phyloP scores from a whole-genome alignment of 1,284 basidiomycete genomes.

The Polyporus tsugae region DNA sequence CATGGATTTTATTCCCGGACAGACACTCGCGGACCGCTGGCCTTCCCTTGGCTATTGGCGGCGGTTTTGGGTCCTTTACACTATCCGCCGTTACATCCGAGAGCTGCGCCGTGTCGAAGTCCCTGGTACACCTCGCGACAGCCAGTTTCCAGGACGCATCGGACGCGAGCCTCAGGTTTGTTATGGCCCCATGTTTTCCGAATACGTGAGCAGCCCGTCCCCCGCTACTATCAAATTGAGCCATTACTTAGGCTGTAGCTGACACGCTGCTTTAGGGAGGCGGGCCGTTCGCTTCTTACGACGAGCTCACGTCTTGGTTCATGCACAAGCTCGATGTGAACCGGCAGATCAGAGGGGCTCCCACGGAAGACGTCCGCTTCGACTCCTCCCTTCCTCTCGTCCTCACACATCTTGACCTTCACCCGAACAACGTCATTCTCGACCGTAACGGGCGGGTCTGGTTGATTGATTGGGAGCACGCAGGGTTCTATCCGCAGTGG shows the following conservation, averaged over 20 bases:
- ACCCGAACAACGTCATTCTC: constrained; percentile 39
- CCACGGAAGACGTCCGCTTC: constrained; percentile 20
- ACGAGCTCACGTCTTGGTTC: constrained; percentile 21
- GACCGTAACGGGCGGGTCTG: constrained; percentile 39
- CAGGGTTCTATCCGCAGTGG: constrained; percentile 43
- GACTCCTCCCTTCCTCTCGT: constrained; percentile 41
- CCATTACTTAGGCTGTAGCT: background rate
- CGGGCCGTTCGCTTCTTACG: constrained; percentile 24
- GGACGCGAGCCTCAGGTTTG: constrained; percentile 16
- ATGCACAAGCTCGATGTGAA: constrained; percentile 13
- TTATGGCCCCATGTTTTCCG: constrained; percentile 4
- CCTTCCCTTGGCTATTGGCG: constrained; percentile 31
- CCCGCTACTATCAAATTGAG: background rate
- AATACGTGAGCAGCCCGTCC: background rate
- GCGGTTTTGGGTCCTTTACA: constrained; percentile 38
- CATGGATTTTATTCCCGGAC: constrained; percentile 40
- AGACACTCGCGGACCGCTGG: constrained; percentile 38
- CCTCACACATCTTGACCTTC: constrained; percentile 40
- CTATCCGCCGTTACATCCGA: constrained; percentile 40
- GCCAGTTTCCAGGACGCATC: constrained; percentile 22
- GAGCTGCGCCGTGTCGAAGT: constrained; percentile 32
- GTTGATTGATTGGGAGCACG: constrained; percentile 41
- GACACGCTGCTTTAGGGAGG: constrained; percentile 11
- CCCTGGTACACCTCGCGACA: constrained; percentile 5
- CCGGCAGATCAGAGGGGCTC: constrained; percentile 1